Conservation (phyloP, 169 alveolate species). For the Miamiensis avidus region DNA sequence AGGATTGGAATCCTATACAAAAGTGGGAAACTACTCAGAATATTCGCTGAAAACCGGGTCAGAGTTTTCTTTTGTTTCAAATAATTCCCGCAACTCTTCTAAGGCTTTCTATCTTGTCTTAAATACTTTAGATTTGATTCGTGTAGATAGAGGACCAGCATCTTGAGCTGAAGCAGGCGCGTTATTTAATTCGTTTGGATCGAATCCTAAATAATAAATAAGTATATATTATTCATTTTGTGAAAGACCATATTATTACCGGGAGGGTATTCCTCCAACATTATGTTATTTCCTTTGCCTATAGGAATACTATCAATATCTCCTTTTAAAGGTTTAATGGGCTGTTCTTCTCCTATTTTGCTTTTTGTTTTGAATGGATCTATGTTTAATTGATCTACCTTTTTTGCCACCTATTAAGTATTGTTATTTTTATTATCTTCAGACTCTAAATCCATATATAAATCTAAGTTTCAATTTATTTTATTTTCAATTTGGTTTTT, state of each 20-base stretch:
- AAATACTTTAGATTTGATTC: conserved; percentile 1
- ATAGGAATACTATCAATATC: neutral
- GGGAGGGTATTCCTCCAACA: neutral
- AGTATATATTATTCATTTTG: neutral
- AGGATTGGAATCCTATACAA: conserved; percentile 52
- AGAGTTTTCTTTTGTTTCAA: conserved; percentile 14
- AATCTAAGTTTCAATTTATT: too few relatives aligned
- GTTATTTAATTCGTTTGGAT: neutral
- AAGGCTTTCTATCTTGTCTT: conserved; percentile 43
- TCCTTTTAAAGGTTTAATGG: too few relatives aligned
- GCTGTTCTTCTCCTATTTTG: neutral
- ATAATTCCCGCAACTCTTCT: conserved; percentile 41
- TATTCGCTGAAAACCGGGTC: conserved; percentile 33
- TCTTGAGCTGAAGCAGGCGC: neutral
- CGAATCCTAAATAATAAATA: neutral
- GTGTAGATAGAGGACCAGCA: conserved; percentile 2
- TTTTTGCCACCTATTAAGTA: too few relatives aligned
- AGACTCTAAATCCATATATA: too few relatives aligned
- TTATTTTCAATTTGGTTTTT: too few relatives aligned
- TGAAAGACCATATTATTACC: neutral
- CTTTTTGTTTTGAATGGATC: neutral
- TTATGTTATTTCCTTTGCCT: neutral
- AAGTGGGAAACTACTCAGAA: conserved; percentile 25
- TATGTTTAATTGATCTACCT: too few relatives aligned
- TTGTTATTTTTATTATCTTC: too few relatives aligned